Base-by-base conservation (phyloP, 1,139 yeast species). In the Oligophagozyma castellii region DNA sequence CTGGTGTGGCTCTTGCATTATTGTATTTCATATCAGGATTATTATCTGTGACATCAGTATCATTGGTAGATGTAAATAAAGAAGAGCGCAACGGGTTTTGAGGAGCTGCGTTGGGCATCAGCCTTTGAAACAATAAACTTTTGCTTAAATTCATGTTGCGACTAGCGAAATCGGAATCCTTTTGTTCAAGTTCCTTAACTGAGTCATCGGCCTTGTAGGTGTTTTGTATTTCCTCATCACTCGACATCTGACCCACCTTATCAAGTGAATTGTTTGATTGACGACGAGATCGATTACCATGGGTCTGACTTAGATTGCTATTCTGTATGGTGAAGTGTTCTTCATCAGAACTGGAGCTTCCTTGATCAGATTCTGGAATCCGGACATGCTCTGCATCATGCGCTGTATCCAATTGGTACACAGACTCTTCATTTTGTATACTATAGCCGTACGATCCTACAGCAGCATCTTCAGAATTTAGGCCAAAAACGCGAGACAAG, bases 401-500 rank as follows among this genome's bases (percentile, higher is more conserved):
- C 29, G 23, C 25, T 23, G 28, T 24, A 12, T 32, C 18, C 5
- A 14, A 16, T 4, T 11, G 14, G 13, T 19, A 12, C 2, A 14
- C 27, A 5, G 19, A 19, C 13, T 26, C 28, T 24, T 38, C 33
- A 12, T 36, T 41, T 30, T 50, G 43, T 42, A 48, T 33, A 27
- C 46, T 54, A 7, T 48, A 43, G 8, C 40, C 37, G 12, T 40
- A 42, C 16, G 48, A 32, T 0, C 51, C 42, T 14, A 46, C 36
- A 3, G 41, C 34, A 4, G 47, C 45, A 14, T 45, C 53, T 6
- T 46, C 51, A 1, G 61, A 54, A 27, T 52, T 51, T 15, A 55
- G 41, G 1, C 63, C 62, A 40, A 58, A 58, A 13, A 58, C 59
- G 12, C 62, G 51, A 2, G 63, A 58, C 16, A 58, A 34, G 36